Evolutionary conservation across 1,139 yeast species (phyloP).

Genomic region (Arxiozyma slooffiae): DNA sequence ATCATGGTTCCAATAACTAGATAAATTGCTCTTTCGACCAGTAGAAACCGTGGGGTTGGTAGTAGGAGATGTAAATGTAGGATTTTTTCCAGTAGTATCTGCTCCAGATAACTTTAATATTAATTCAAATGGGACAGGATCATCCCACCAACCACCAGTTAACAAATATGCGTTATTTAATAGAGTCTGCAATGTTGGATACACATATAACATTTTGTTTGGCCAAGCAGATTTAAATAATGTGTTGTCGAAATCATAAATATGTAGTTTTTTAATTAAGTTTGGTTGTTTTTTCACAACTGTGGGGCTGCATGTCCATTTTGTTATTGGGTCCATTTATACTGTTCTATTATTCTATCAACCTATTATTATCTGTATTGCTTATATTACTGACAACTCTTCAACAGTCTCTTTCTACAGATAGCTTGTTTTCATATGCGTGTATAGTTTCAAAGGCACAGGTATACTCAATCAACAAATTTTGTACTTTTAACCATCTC

Average conservation of each 20-base stretch:
- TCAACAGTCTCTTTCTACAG: background rate
- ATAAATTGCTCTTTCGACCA: conserved; percentile 6
- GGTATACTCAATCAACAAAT: too few species aligned
- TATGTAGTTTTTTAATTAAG: conserved; percentile 29
- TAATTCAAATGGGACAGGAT: conserved; percentile 30
- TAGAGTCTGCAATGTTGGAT: conserved; percentile 14
- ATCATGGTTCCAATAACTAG: conserved; percentile 36
- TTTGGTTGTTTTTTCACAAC: conserved; percentile 13
- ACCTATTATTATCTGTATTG: background rate
- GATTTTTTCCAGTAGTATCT: conserved; percentile 1
- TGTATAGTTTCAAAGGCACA: too few species aligned
- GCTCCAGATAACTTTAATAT: conserved; percentile 21
- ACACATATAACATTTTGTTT: conserved; percentile 32
- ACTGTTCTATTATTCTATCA: background rate
- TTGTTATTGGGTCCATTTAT: conserved; percentile 7
- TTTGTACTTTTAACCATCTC: too few species aligned
- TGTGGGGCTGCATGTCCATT: conserved; percentile 23
- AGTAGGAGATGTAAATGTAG: background rate
- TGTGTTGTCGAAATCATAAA: conserved; percentile 43
- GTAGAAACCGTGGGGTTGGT: too few species aligned
- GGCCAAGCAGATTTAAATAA: conserved; percentile 39
- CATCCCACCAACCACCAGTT: conserved; percentile 42
- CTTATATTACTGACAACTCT: too few species aligned
- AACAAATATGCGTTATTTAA: conserved; percentile 14
- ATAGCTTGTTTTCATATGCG: too few species aligned